These are phyloP conservation scores for Globisporangium lucens DNA, from an alignment of 352 stramenopile species.

Conservation along the genomic window DNA sequence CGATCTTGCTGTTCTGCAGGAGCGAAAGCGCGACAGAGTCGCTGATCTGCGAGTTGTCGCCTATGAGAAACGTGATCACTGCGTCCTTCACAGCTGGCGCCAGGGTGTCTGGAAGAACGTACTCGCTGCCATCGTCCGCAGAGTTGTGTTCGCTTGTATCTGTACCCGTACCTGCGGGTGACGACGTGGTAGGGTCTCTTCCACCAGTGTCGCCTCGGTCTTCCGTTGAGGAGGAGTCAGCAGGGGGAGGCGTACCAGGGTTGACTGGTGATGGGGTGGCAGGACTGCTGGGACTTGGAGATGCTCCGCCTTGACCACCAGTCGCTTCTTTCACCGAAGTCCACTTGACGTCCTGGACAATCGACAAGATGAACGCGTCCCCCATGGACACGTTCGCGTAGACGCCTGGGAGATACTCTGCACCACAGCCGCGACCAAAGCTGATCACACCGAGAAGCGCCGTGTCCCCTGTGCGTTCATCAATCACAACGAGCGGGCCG, in stretches of 20 bases:
- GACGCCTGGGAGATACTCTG: slow-evolving; percentile 14
- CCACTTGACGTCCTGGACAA: slow-evolving; percentile 5
- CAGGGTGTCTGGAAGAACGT: neutral
- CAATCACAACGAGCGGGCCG: slow-evolving; percentile 19
- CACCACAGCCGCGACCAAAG: slow-evolving; percentile 17
- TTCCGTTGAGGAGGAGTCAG: neutral
- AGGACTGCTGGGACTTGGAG: neutral
- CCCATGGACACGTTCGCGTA: slow-evolving; percentile 20
- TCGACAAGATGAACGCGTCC: slow-evolving; percentile 22
- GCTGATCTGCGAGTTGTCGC: slow-evolving; percentile 1
- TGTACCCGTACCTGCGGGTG: neutral
- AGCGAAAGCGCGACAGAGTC: neutral
- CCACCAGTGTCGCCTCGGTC: neutral
- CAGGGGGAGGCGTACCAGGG: neutral
- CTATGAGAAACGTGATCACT: slow-evolving; percentile 5
- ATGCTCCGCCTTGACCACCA: neutral
- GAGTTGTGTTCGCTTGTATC: too few species aligned
- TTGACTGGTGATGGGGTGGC: neutral
- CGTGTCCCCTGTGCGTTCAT: slow-evolving; percentile 6
- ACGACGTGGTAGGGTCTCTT: neutral
- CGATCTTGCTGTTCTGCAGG: neutral
- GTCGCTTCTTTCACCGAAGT: neutral
- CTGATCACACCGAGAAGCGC: slow-evolving; percentile 20
- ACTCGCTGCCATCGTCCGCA: neutral
- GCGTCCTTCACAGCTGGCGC: neutral